Evolutionary conservation across 345 rosid genomes (phyloP), one percentile per base, ranked within the genome.

Genomic region (Populus tremula): DNA sequence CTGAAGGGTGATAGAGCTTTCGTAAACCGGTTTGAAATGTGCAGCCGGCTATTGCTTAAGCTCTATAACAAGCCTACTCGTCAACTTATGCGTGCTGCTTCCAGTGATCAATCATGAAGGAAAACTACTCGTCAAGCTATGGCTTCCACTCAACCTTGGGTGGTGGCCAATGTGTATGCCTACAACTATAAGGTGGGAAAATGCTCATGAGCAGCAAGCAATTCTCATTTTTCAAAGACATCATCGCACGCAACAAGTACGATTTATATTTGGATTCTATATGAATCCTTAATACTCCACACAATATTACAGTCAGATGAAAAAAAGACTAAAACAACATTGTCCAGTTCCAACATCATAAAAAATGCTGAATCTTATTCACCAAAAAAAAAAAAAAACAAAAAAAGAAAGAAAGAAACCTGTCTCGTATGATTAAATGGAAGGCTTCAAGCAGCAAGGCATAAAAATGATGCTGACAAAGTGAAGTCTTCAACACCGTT

Each of bases 281-380:
- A n/a, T 69, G 31, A 41, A 41, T 39, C 67, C 67, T 56, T 0
- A 11, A 36, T 62, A 1, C 36, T 29, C 29, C 35, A 72, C 59
- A 63, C 36, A 23, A 21, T 23, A 73, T 70, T 79, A 63, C 39
- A 21, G 31, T 29, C 29, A 5, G 11, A 61, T 12, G 16, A 70
- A 70, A 69, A 16, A 17, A n/a, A 25, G n/a, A 20, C 38, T 54
- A 6, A n/a, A 61, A 21, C 13, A 70, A 38, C 73, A 53, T 6
- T 17, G 38, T 79, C 64, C 54, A 3, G 43, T 66, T 74, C 54
- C 65, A 74, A 71, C 79, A 71, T 23, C 53, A 38, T 47, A 17
- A 50, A 9, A 50, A 72, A 67, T 56, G 67, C 67, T 67, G 63
- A 67, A 68, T 43, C 71, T 74, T 70, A 70, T 74, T 70, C 64